Evolutionary conservation across 2,329 filamentous ascomycete species (phyloP).

Genomic region (Huntiella decipiens): DNA sequence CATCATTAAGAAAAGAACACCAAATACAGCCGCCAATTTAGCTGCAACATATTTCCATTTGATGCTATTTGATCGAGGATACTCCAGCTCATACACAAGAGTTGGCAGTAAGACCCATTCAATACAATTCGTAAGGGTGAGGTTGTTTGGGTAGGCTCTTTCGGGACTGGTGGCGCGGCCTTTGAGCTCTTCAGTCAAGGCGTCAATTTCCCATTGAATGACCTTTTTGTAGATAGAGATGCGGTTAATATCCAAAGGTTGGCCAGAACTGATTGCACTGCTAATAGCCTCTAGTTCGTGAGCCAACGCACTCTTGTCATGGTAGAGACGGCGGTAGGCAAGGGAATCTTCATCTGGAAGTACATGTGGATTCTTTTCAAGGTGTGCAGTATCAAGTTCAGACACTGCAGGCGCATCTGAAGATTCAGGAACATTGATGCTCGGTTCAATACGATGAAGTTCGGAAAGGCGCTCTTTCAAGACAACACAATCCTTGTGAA

Average conservation of each 20-base stretch:
- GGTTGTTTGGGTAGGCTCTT: constrained; percentile 47
- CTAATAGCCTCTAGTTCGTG: constrained; percentile 31
- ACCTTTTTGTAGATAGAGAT: constrained; percentile 44
- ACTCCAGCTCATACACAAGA: constrained; percentile 61
- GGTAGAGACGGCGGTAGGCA: constrained; percentile 19
- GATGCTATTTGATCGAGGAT: constrained; percentile 47
- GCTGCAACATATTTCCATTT: constrained; percentile 60
- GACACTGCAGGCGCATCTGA: constrained; percentile 13
- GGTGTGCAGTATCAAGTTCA: constrained; percentile 6
- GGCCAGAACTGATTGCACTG: constrained; percentile 21
- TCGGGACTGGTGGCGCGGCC: constrained; percentile 35
- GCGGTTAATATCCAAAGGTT: constrained; percentile 42
- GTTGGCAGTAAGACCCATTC: constrained; percentile 61
- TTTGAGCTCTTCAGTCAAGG: constrained; percentile 43
- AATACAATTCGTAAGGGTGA: constrained; percentile 44
- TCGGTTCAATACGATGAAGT: constrained; percentile 24
- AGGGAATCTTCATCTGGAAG: constrained; percentile 1
- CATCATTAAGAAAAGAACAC: constrained; percentile 61
- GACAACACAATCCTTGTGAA: constrained; percentile 30
- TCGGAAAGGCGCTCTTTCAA: constrained; percentile 33
- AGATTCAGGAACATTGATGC: neutral
- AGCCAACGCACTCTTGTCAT: constrained; percentile 41
- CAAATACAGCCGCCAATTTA: constrained; percentile 50
- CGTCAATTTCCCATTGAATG: constrained; percentile 47
- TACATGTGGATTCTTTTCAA: constrained; percentile 12